These are phyloP conservation scores for Neurospora sp. DNA, from an alignment of 2,329 filamentous ascomycete species.

Conservation along the genomic window DNA sequence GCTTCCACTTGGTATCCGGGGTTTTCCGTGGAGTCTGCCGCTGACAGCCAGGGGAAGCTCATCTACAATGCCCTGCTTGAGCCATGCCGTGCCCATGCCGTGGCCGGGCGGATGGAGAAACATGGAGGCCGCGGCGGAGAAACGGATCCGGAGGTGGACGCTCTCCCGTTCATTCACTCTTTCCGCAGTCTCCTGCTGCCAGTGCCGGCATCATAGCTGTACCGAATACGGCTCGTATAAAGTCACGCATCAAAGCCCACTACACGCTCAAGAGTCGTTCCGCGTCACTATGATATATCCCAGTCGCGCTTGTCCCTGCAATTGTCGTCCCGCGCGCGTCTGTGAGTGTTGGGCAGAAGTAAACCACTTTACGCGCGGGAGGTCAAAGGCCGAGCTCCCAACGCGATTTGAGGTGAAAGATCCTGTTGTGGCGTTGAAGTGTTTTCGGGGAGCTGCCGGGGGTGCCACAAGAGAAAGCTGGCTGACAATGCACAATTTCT, in stretches of 20 bases:
- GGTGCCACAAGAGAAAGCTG: not conserved
- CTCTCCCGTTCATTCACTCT: not conserved
- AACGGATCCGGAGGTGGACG: not conserved
- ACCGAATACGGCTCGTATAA: not conserved
- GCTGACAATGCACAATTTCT: not conserved
- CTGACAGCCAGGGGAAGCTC: not conserved
- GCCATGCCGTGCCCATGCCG: not conserved
- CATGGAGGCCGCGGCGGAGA: not conserved
- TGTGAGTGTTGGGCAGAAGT: not conserved
- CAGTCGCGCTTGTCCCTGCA: not conserved
- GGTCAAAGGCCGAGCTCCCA: not conserved
- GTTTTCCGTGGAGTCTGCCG: not conserved
- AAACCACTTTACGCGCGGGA: not conserved
- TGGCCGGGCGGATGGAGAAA: not conserved
- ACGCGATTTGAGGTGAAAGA: not conserved
- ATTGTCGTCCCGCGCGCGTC: not conserved
- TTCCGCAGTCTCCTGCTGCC: not conserved
- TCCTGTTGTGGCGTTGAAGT: not conserved
- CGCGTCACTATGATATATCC: not conserved
- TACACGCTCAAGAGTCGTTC: not conserved
- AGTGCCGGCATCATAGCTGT: not conserved
- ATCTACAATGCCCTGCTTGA: not conserved
- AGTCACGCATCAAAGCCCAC: not conserved
- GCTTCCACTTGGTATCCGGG: not conserved
- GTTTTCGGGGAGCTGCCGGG: not conserved